Evolutionary conservation across 2,329 filamentous ascomycete genomes (phyloP), one percentile per base, ranked within the genome.

Genomic region (Colletotrichum sansevieriae): DNA sequence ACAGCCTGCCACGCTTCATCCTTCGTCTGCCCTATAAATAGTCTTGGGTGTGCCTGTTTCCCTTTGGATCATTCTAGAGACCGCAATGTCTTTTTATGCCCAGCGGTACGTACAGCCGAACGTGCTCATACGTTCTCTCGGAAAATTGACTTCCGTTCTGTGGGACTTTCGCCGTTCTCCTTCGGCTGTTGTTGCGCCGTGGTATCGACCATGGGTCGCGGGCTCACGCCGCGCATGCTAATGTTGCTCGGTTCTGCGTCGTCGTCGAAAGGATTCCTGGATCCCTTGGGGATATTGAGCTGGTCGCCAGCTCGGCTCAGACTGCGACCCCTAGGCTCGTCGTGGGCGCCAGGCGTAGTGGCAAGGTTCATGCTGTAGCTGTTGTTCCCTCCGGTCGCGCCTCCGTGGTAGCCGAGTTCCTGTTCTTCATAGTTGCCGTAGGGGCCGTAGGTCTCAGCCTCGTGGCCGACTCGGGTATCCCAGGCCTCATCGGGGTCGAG

Each of bases 401-500:
- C 81, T 49, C 80, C 79, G 57, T 73, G 72, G 71, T 76, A 74
- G 80, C 90, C 91, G 5, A 94, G 82, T 78, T 94, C 92, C 75
- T 92, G 89, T 80, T 93, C 92, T 77, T 95, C 93, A 75, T 93
- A 91, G 78, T 93, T 93, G 56, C 86, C 86, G 22, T 83, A 83
- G 2, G 82, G 81, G 2, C 87, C 87, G 76, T 90, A 90, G 12
- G 80, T 81, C 75, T 91, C 90, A 18, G 90, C 88, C 78, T 95
- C 92, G 73, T 89, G 85, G 66, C 92, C 92, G 4, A 97, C 92
- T 68, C 92, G 85, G 71, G 92, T 81, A 80, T 96, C 93, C 94
- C 94, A 97, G 2, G 93, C 92, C 75, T 95, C 92, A 76, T 97
- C 93, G 1, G 92, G 92, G 75, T 96, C 93, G 52, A 94, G 85